These are phyloP conservation scores for Verticillium alfalfae DNA, from an alignment of 2,329 filamentous ascomycete species.

Conservation along the genomic window DNA sequence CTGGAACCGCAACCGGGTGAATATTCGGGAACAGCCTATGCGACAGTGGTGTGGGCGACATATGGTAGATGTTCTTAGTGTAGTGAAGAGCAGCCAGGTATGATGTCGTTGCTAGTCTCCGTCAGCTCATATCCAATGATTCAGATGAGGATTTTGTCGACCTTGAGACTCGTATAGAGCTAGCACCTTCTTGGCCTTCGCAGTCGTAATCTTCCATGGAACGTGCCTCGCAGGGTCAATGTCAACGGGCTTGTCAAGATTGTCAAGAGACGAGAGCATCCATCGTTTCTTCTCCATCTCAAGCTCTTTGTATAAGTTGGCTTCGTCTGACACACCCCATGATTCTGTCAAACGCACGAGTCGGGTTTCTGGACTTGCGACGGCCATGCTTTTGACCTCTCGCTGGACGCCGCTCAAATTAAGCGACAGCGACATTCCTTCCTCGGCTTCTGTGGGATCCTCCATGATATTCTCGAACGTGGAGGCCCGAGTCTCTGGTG, in stretches of 20 bases:
- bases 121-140: constrained; percentile 14
- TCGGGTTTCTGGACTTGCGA: constrained; percentile 43
- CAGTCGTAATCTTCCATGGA: constrained; percentile 9
- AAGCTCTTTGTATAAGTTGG: constrained; percentile 42
- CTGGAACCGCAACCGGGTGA: constrained; percentile 30
- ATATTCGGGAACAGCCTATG: constrained; percentile 30
- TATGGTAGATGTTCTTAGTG: constrained; percentile 34
- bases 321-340: constrained; percentile 37
- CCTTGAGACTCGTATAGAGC: constrained; percentile 47
- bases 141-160: constrained; percentile 18
- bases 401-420: constrained; percentile 36
- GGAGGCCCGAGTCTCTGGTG: constrained; percentile 13
- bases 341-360: constrained; percentile 49
- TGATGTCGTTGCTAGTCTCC: constrained; percentile 35
- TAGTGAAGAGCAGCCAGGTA: constrained; percentile 42
- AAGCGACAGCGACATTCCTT: constrained; percentile 15
- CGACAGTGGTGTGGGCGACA: constrained; percentile 36
- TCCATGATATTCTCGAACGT: constrained; percentile 15
- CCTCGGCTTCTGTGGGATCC: constrained; percentile 8
- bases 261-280: constrained; percentile 54
- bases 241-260: constrained; percentile 29
- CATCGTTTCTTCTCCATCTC: constrained; percentile 54
- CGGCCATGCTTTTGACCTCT: constrained; percentile 50
- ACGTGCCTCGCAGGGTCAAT: constrained; percentile 7
- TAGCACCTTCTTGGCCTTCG: constrained; percentile 29